phyloP scores from a whole-genome alignment of 2,329 filamentous ascomycete species.

The Aspergillus tanneri region DNA sequence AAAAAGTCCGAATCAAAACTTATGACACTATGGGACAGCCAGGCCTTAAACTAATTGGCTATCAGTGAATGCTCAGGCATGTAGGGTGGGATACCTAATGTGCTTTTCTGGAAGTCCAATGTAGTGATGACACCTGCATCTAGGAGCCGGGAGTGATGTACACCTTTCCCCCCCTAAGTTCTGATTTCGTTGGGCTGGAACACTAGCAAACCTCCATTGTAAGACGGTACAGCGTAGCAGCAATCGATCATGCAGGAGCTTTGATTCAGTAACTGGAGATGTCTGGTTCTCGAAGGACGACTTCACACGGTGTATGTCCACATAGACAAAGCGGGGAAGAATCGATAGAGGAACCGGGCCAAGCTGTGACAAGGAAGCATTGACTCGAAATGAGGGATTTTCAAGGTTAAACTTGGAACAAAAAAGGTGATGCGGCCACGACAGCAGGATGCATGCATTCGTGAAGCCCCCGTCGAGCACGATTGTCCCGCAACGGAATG shows the following conservation, averaged over 20 bases:
- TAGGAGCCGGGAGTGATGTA: not conserved
- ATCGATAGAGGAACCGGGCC: slow-evolving; percentile 27
- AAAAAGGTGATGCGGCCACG: slow-evolving; percentile 37
- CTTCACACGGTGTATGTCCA: slow-evolving; percentile 32
- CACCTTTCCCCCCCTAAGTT: slow-evolving; percentile 5
- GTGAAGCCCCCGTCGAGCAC: slow-evolving; percentile 37
- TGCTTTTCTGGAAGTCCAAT: slow-evolving; percentile 5
- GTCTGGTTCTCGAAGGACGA: slow-evolving; percentile 21
- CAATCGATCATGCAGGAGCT: slow-evolving; percentile 34
- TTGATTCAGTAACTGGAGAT: slow-evolving; percentile 29
- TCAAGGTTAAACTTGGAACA: slow-evolving; percentile 30
- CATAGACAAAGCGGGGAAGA: slow-evolving; percentile 32
- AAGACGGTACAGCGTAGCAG: slow-evolving; percentile 29
- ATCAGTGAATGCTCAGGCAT: slow-evolving; percentile 16
- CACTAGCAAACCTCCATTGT: slow-evolving; percentile 26
- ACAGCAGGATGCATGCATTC: slow-evolving; percentile 40
- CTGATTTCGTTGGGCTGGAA: slow-evolving; percentile 24
- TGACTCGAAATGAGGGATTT: slow-evolving; percentile 38
- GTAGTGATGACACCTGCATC: slow-evolving; percentile 9
- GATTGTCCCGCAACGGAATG: slow-evolving; percentile 31
- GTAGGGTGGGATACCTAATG: slow-evolving; percentile 17
- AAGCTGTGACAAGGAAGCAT: slow-evolving; percentile 25
- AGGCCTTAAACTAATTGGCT: slow-evolving; percentile 21
- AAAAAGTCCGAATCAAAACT: slow-evolving; percentile 18
- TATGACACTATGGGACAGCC: slow-evolving; percentile 17